Evolutionary conservation across 352 stramenopile species (phyloP).

Genomic region (Globisporangium megalacanthum): DNA sequence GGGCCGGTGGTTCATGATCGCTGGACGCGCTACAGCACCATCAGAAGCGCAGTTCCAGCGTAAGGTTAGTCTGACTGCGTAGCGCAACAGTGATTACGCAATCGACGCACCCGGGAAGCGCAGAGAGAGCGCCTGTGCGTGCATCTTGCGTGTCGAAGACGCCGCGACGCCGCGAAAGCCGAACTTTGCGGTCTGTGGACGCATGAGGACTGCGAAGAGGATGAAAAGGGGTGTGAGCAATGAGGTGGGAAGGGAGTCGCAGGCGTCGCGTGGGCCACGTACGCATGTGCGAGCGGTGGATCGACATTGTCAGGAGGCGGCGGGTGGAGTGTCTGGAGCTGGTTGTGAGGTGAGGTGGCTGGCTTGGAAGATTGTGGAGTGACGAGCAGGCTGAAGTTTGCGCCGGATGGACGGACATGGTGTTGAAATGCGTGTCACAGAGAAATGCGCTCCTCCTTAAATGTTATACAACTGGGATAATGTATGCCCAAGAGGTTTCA

Average conservation of each 20-base stretch:
- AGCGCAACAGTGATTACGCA: background rate
- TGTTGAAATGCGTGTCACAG: background rate
- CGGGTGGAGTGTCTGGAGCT: no score
- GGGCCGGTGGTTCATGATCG: conserved; percentile 8
- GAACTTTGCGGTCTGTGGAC: conserved; percentile 33
- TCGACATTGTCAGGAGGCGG: conserved; percentile 8
- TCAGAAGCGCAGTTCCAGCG: background rate
- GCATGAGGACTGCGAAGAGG: conserved; percentile 28
- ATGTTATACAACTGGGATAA: background rate
- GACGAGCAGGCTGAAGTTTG: background rate
- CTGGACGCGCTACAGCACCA: conserved; percentile 9
- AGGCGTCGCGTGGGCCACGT: background rate
- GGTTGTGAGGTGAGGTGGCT: no score
- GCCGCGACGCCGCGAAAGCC: conserved; percentile 19
- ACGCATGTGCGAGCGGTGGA: conserved; percentile 15
- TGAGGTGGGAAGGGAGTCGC: background rate
- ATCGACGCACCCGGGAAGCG: conserved; percentile 18
- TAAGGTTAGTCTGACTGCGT: no score
- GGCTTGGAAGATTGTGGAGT: background rate
- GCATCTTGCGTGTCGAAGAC: conserved; percentile 24
- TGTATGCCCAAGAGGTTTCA: background rate
- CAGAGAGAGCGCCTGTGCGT: conserved; percentile 24
- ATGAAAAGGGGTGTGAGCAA: background rate
- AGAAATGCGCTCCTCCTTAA: background rate
- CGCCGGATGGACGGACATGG: background rate